Evolutionary conservation across 164 flowering plant genomes (phyloP).

Genomic region (Tinospora cordifolia): DNA sequence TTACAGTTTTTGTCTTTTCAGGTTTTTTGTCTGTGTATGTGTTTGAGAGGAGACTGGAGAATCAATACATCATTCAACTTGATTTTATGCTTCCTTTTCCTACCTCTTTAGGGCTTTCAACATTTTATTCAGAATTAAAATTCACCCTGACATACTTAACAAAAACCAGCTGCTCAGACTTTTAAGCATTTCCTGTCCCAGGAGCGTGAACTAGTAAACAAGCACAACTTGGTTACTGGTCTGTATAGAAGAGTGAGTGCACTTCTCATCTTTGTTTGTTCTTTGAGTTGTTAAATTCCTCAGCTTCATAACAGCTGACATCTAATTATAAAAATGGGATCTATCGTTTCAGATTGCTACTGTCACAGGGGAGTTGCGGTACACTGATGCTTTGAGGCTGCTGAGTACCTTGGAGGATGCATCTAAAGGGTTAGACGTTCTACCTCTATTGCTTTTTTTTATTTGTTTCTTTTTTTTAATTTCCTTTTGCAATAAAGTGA

Average conservation of each 20-base stretch:
- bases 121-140: not conserved
- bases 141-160: constrained; percentile 31
- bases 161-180: constrained; percentile 57
- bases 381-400: constrained; percentile 66
- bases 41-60: too few relatives aligned
- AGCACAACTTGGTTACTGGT: constrained; percentile 76
- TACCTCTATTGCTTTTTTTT: constrained; percentile 3
- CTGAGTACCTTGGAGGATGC: constrained; percentile 67
- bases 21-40: not conserved
- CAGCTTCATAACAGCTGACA: not conserved
- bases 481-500: not conserved
- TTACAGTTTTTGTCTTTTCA: not conserved
- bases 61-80: too few relatives aligned
- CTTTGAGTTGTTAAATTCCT: not conserved
- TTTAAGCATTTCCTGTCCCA: constrained; percentile 61
- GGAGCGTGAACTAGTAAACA: constrained; percentile 70
- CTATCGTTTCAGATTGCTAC: constrained; percentile 59
- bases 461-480: not conserved
- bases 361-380: constrained; percentile 72
- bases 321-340: not conserved
- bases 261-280: not conserved
- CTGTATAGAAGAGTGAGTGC: constrained; percentile 91
- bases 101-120: constrained; percentile 5
- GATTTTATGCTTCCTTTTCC: too few relatives aligned
- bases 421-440: constrained; percentile 57